phyloP scores from a whole-genome alignment of 768 basidiomycete species.

The Russula abietina region DNA sequence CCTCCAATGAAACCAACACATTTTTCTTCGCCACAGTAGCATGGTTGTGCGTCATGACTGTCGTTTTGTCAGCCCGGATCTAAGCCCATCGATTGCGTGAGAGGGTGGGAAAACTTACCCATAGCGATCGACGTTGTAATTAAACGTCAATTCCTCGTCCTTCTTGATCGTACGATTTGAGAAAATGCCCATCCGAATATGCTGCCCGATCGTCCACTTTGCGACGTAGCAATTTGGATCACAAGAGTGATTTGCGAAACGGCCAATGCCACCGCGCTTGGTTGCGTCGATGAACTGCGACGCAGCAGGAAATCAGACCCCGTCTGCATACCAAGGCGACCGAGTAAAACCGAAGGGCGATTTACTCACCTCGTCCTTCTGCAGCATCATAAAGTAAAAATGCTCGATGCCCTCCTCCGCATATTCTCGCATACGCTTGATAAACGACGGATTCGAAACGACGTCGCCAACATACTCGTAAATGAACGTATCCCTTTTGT shows the following conservation, averaged over 20 bases:
- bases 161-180: slow-evolving; percentile 72
- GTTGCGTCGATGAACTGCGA: slow-evolving; percentile 94
- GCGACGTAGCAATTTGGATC: slow-evolving; percentile 97
- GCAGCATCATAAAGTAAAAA: slow-evolving; percentile 99
- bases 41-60: slow-evolving; percentile 90
- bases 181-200: slow-evolving; percentile 97
- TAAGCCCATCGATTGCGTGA: background rate
- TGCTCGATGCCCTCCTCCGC: slow-evolving; percentile 89
- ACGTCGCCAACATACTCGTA: slow-evolving; percentile 99
- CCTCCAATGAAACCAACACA: slow-evolving; percentile 96
- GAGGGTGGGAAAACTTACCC: slow-evolving; percentile 51
- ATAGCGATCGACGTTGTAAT: slow-evolving; percentile 99
- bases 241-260: slow-evolving; percentile 98
- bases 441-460: slow-evolving; percentile 78
- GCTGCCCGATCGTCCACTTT: slow-evolving; percentile 89
- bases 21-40: slow-evolving; percentile 92
- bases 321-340: background rate
- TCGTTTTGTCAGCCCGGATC: background rate
- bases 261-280: slow-evolving; percentile 91
- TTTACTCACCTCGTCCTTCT: slow-evolving; percentile 82
- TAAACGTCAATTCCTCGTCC: slow-evolving; percentile 92
- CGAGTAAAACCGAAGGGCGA: too few species aligned
- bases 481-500: slow-evolving; percentile 76
- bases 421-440: slow-evolving; percentile 92
- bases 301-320: background rate